Conservation (phyloP, 2,329 filamentous ascomycete species). For the Penicillium capsulatum region DNA sequence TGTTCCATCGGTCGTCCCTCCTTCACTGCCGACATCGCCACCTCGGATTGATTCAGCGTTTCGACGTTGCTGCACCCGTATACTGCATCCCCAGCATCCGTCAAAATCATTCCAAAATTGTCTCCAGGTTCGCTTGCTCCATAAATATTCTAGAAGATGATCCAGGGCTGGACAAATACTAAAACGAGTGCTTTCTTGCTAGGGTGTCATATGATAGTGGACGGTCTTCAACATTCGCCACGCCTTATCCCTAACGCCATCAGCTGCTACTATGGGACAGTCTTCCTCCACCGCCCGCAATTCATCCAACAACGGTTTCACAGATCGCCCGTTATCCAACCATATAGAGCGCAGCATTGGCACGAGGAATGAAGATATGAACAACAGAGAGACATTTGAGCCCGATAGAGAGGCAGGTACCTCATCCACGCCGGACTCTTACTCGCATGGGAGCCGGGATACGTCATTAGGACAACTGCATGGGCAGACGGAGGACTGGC, state of each 20-base stretch:
- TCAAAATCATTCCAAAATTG: not conserved
- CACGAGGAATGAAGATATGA: constrained; percentile 37
- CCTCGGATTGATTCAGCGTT: constrained; percentile 1
- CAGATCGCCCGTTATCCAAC: constrained; percentile 20
- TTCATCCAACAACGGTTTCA: constrained; percentile 26
- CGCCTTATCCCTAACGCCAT: constrained; percentile 15
- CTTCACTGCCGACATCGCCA: constrained; percentile 2
- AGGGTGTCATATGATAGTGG: constrained; percentile 29
- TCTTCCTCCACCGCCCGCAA: constrained; percentile 41
- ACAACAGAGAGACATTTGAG: constrained; percentile 27
- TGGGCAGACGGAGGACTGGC: constrained; percentile 16
- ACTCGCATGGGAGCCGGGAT: constrained; percentile 14
- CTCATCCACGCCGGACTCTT: constrained; percentile 16
- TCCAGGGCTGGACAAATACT: not conserved
- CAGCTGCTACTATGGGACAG: constrained; percentile 42
- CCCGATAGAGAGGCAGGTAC: constrained; percentile 22
- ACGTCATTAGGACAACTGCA: constrained; percentile 9
- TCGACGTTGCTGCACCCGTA: no score
- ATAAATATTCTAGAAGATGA: not conserved
- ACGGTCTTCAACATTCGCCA: constrained; percentile 20
- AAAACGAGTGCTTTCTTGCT: constrained; percentile 11
- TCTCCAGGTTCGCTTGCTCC: constrained; percentile 2
- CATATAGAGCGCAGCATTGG: constrained; percentile 19
- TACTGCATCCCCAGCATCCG: not conserved
- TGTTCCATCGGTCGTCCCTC: constrained; percentile 7